These are phyloP conservation scores for Pleomassaria siparia DNA, from an alignment of 2,329 filamentous ascomycete genomes.

Conservation along the genomic window DNA sequence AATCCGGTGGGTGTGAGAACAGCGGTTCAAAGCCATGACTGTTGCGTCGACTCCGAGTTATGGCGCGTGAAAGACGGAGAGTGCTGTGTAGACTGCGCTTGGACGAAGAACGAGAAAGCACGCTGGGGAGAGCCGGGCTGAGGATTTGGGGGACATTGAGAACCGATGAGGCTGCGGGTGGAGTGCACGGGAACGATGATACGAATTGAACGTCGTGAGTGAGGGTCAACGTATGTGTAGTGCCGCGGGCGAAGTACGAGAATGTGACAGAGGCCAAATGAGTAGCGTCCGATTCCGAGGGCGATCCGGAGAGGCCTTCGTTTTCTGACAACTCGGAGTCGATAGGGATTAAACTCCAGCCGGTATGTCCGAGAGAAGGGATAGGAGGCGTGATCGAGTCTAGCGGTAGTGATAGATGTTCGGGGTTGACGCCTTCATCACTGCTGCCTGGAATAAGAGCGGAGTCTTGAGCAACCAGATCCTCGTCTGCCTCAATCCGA, in stretches of 20 bases:
- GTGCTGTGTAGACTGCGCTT: constrained; percentile 30
- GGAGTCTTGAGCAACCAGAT: constrained; percentile 37
- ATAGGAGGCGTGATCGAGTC: constrained; percentile 29
- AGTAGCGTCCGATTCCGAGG: constrained; percentile 22
- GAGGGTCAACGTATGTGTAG: constrained; percentile 38
- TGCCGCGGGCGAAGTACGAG: constrained; percentile 16
- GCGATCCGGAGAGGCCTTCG: constrained; percentile 14
- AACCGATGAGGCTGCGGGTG: constrained; percentile 38
- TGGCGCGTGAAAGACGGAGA: constrained; percentile 11
- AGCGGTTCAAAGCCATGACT: constrained; percentile 40
- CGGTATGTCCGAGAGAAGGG: constrained; percentile 21
- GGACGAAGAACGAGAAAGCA: constrained; percentile 34
- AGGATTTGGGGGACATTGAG: constrained; percentile 24
- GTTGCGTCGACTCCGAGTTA: constrained; percentile 27
- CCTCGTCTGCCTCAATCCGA: constrained; percentile 41
- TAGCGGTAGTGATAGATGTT: constrained; percentile 42
- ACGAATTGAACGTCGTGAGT: constrained; percentile 57
- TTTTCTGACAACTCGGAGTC: constrained; percentile 27
- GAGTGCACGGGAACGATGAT: constrained; percentile 55
- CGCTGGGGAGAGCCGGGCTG: constrained; percentile 24
- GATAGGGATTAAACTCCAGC: constrained; percentile 31
- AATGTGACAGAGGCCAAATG: constrained; percentile 40
- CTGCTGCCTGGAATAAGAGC: constrained; percentile 32
- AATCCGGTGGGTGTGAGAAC: constrained; percentile 36
- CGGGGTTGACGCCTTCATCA: constrained; percentile 22